Percentiles rank a stretch among this genome's conserved stretches.
These are phyloP conservation scores for Silybum marianum DNA, from an alignment of 129 eudicot genomes.

Conservation along the genomic window DNA sequence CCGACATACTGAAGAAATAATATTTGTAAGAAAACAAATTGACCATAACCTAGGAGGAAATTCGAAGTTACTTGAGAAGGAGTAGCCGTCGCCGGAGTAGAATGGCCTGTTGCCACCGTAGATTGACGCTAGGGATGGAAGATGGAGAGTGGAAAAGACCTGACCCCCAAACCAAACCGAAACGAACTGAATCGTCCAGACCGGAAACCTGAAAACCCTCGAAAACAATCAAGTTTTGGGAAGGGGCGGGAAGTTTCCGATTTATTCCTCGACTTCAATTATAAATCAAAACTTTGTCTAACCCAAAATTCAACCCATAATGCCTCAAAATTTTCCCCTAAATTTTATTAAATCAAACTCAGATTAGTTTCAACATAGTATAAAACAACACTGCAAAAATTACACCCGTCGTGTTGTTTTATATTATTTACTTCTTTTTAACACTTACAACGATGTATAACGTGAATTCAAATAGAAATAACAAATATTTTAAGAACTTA, in stretches of 20 bases:
- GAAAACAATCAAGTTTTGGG: conserved; percentile 13
- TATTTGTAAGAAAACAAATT: neutral
- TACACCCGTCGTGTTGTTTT: too few species aligned
- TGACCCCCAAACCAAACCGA: conserved; percentile 10
- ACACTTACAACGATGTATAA: too few species aligned
- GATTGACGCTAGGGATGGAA: neutral
- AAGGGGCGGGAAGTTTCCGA: conserved; percentile 20
- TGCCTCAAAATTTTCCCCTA: too few species aligned
- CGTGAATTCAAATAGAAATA: too few species aligned
- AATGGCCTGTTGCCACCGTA: neutral
- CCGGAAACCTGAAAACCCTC: conserved; percentile 13
- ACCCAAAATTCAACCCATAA: neutral
- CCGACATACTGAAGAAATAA: neutral
- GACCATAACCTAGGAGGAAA: neutral
- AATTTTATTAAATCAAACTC: too few species aligned
- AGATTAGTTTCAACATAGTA: too few species aligned
- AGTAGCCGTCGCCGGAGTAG: neutral
- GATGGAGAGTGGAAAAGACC: neutral
- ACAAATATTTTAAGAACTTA: too few species aligned
- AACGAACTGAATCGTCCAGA: neutral
- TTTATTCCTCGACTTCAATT: neutral
- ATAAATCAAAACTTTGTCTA: neutral
- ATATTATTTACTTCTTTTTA: too few species aligned
- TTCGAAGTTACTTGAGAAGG: neutral
- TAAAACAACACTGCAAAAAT: too few species aligned